A percentile compares a stretch with the other conserved stretches of the same genome.
These are phyloP conservation scores for Oryza officinalis DNA, from an alignment of 176 grass and related monocot genomes.

Conservation along the genomic window DNA sequence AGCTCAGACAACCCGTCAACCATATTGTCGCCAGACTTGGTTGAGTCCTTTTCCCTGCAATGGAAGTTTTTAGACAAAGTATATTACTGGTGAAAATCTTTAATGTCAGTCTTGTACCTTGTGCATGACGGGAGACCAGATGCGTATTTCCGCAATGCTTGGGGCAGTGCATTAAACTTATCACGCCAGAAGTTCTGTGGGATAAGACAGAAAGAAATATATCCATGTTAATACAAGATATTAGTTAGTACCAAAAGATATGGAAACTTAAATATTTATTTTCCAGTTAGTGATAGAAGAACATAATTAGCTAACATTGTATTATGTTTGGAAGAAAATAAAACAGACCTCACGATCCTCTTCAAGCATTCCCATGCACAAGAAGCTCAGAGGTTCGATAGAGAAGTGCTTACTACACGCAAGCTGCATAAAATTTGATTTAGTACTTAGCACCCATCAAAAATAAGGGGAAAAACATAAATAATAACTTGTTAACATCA, in stretches of 20 bases:
- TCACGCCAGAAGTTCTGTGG: conserved; percentile 55
- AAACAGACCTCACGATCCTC: conserved; percentile 62
- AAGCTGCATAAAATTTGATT: conserved; percentile 57
- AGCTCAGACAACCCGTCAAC: conserved; percentile 55
- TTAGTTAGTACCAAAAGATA: neutral
- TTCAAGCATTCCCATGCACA: conserved; percentile 67
- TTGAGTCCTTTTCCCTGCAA: conserved; percentile 51
- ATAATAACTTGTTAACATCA: conserved; percentile 11
- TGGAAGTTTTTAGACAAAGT: conserved; percentile 24
- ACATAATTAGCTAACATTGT: conserved; percentile 12
- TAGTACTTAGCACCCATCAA: conserved; percentile 14
- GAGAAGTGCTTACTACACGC: conserved; percentile 92
- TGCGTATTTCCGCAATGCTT: conserved; percentile 41
- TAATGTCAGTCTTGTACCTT: conserved; percentile 41
- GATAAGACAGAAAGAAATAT: conserved; percentile 10
- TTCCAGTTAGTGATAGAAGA: conserved; percentile 5
- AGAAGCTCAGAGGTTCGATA: conserved; percentile 80
- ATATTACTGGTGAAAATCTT: conserved; percentile 24
- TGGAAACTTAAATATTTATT: conserved; percentile 3
- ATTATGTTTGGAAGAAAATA: conserved; percentile 30
- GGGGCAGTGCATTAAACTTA: conserved; percentile 55
- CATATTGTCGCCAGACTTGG: conserved; percentile 40
- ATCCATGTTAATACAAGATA: neutral
- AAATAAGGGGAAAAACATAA: conserved; percentile 33
- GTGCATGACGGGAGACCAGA: conserved; percentile 69